Evolutionary conservation across 176 grass and related monocot genomes (phyloP).

Genomic region (Aechmea fasciata): DNA sequence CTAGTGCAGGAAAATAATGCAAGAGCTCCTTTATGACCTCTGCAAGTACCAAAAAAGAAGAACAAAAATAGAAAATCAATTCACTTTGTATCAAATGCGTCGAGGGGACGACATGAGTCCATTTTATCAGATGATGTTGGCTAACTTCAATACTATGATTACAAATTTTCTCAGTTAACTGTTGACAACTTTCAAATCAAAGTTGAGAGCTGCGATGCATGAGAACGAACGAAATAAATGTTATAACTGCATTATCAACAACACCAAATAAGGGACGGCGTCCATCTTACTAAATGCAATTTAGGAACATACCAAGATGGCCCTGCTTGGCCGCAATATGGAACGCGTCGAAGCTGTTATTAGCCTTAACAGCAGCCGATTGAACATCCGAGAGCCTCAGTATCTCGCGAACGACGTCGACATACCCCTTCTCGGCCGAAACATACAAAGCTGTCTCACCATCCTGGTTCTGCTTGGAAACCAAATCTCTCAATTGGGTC

Average conservation of each 20-base stretch:
- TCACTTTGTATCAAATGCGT: neutral
- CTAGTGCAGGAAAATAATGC: constrained; percentile 59
- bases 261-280: neutral
- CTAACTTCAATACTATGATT: too few relatives aligned
- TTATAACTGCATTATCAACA: neutral
- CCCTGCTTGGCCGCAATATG: constrained; percentile 90
- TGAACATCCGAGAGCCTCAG: constrained; percentile 57
- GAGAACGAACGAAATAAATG: too few relatives aligned
- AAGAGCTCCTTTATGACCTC: constrained; percentile 77
- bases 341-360: constrained; percentile 69
- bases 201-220: too few relatives aligned
- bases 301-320: constrained; percentile 62
- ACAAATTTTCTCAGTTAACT: too few relatives aligned
- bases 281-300: neutral
- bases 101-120: neutral
- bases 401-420: constrained; percentile 67
- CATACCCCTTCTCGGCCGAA: constrained; percentile 66
- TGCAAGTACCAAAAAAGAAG: constrained; percentile 5
- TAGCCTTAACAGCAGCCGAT: constrained; percentile 62
- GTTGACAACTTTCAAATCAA: too few relatives aligned
- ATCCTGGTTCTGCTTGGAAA: constrained; percentile 51
- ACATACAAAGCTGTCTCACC: constrained; percentile 81
- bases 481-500: constrained; percentile 37
- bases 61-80: too few relatives aligned
- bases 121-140: too few relatives aligned